Percentiles rank a stretch among this genome's conserved stretches.
These are phyloP conservation scores for Moricandia arvensis DNA, from an alignment of 345 rosid genomes.

Conservation along the genomic window DNA sequence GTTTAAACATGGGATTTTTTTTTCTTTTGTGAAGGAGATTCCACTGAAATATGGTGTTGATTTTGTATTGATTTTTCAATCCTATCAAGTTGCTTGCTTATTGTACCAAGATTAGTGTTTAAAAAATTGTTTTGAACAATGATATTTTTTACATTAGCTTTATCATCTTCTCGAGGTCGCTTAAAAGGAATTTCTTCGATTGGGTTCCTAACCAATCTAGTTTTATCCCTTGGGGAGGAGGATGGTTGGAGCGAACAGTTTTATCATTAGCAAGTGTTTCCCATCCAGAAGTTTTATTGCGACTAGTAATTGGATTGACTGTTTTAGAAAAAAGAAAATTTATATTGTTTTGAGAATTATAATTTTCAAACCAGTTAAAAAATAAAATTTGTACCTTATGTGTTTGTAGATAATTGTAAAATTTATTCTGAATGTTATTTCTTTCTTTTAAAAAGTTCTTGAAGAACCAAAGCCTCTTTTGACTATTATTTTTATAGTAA, in stretches of 20 bases:
- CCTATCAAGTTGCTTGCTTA: background rate
- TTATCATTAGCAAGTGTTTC: background rate
- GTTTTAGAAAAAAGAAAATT: too few species aligned
- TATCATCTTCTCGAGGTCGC: background rate
- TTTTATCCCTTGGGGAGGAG: background rate
- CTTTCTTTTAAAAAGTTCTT: too few species aligned
- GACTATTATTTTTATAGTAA: too few species aligned
- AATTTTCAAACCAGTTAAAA: too few species aligned
- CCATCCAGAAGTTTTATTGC: background rate
- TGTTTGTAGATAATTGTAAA: too few species aligned
- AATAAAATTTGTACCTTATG: too few species aligned
- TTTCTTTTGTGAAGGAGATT: background rate
- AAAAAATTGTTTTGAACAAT: too few species aligned
- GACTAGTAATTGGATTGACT: too few species aligned
- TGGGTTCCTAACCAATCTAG: background rate
- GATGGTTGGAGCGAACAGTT: background rate
- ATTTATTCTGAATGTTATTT: too few species aligned
- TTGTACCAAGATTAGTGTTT: background rate
- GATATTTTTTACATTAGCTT: background rate
- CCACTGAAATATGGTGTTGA: background rate
- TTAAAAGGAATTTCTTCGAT: background rate
- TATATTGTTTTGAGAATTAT: too few species aligned
- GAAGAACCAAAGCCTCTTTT: too few species aligned
- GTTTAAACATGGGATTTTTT: background rate
- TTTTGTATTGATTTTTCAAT: background rate